Base-by-base conservation (phyloP, 2,329 filamentous ascomycete species). In the Trichoderma endophyticum region DNA sequence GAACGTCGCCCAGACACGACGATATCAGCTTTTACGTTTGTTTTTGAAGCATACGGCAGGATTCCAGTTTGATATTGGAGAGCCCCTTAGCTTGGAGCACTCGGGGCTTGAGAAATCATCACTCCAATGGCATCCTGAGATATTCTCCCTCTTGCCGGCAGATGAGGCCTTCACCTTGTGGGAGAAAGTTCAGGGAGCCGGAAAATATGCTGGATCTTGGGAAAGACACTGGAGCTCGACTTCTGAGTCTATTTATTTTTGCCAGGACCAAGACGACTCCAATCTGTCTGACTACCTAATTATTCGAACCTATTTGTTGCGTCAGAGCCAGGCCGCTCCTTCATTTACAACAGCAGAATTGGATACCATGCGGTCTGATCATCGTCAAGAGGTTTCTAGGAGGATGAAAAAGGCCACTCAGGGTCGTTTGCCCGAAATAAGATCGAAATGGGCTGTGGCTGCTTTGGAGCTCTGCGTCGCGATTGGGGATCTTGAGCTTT, bases 401-500 rank as follows among this genome's bases (percentile, higher is more conserved):
- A 76, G 79, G 21, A 77, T 59, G 65, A 73, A 48, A 0, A 78
- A 74, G 21, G 75, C 78, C 0, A 72, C 76, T 3, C 73, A 77
- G 60, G 72, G 75, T 15, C 75, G 76, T 14, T 76, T 77, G 7
- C 70, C 76, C 5, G 54, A 59, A 3, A 61, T 70, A 5, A 77
- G 79, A 4, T 71, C 71, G 8, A 77, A 77, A 26, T 81, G 78
- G 78, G 72, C 75, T 8, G 73, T 63, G 48, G 76, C 78, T 8
- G 75, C 80, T 0, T 26, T 81, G 18, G 74, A 74, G 30, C 73
- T 81, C 0, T 76, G 74, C 8, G 73, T 80, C 3, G 78, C 79
- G 4, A 56, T 72, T 2, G 76, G 76, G 2, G 76, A 78, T 21
- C 26, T 79, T 3, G 74, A 76, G 4, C 59, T 75, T 0, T 60